Conservation (phyloP, 805 yeast species). For the Cyberlindnera meyerae region DNA sequence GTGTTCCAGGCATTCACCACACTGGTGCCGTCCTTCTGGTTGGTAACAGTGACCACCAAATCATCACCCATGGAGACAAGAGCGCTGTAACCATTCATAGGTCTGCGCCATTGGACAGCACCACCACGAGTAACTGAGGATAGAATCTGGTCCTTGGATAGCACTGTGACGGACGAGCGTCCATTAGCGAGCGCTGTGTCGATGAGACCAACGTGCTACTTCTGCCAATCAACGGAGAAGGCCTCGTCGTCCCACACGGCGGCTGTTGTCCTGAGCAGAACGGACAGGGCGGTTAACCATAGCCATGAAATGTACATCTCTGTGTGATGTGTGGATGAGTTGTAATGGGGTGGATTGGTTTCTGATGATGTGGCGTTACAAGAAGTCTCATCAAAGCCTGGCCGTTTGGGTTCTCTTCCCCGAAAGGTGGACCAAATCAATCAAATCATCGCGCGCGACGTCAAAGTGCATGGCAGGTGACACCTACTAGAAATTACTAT, state of each 20-base stretch:
- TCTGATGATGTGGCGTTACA: too few relatives aligned
- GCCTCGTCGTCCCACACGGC: conserved; percentile 48
- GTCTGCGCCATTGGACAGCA: conserved; percentile 29
- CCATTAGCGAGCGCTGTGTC: conserved; percentile 13
- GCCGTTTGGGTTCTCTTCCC: too few relatives aligned
- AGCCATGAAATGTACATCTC: conserved; percentile 2
- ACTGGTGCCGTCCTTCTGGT: conserved; percentile 12
- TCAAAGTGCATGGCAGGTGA: too few relatives aligned
- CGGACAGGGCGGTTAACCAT: not conserved
- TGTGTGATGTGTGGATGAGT: too few relatives aligned
- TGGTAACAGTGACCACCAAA: conserved; percentile 21
- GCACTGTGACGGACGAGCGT: conserved; percentile 18
- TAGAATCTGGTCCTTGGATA: conserved; percentile 27
- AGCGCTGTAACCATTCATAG: conserved; percentile 14
- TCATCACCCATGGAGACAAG: conserved; percentile 2
- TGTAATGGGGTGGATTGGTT: too few relatives aligned
- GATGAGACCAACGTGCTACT: conserved; percentile 40
- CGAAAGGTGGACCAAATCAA: too few relatives aligned
- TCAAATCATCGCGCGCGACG: too few relatives aligned
- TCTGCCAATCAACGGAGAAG: conserved; percentile 50
- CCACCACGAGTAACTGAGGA: conserved; percentile 37
- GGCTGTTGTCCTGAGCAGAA: conserved; percentile 11
- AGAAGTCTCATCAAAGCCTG: too few relatives aligned
- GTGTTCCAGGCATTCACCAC: conserved; percentile 22
- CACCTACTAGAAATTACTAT: too few relatives aligned